Conservation (phyloP, 2,329 filamentous ascomycete species). For the Fusarium xyrophilum region DNA sequence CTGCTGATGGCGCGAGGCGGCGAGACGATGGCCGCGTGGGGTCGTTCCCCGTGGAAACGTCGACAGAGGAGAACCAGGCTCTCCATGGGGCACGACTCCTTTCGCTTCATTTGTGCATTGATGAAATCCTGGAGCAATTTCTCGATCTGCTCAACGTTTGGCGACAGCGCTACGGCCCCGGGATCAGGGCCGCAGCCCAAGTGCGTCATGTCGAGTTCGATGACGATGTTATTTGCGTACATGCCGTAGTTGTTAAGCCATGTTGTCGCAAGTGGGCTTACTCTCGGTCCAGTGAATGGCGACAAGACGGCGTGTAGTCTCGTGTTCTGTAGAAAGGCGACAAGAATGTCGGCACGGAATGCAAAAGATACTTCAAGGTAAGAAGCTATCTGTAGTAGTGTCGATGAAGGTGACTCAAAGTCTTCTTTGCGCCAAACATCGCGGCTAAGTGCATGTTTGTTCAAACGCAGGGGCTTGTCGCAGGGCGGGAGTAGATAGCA, state of each 20-base stretch:
- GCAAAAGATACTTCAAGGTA: constrained; percentile 46
- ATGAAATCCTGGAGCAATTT: constrained; percentile 43
- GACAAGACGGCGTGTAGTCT: constrained; percentile 51
- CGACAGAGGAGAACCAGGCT: constrained; percentile 47
- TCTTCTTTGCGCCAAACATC: constrained; percentile 47
- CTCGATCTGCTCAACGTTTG: constrained; percentile 40
- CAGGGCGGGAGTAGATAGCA: constrained; percentile 31
- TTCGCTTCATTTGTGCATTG: constrained; percentile 34
- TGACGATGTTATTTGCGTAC: constrained; percentile 47
- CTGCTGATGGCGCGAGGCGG: constrained; percentile 12
- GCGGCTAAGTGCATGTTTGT: constrained; percentile 37
- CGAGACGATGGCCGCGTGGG: neutral
- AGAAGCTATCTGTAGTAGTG: constrained; percentile 34
- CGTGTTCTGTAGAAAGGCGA: constrained; percentile 45
- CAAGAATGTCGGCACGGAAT: constrained; percentile 49
- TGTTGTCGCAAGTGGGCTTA: constrained; percentile 46
- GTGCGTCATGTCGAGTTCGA: constrained; percentile 53
- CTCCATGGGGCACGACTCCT: constrained; percentile 34
- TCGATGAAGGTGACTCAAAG: constrained; percentile 43
- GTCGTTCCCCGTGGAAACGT: constrained; percentile 44
- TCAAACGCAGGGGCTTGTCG: constrained; percentile 43
- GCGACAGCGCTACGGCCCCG: constrained; percentile 34
- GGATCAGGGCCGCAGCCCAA: constrained; percentile 44
- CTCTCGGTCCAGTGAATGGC: constrained; percentile 44
- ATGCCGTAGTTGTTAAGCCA: constrained; percentile 48